Base-by-base conservation (phyloP, 768 basidiomycete species). In the Hysterangium stoloniferum region DNA sequence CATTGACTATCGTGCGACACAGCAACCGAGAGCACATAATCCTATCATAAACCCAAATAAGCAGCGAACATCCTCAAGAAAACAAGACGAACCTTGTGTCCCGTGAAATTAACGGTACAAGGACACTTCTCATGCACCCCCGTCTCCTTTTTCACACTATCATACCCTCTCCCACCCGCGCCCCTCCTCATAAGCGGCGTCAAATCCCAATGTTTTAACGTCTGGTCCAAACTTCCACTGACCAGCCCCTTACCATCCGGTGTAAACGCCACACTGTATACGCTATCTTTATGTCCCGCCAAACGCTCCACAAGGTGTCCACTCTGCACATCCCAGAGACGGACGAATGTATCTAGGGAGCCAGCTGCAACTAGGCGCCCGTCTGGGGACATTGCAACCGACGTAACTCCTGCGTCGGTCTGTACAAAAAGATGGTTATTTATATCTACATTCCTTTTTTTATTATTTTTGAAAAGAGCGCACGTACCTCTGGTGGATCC, bases 1-100 rank as follows among this genome's bases (percentile, higher is more conserved):
- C 92, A 86, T 57, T 88, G 81, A 4, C 89, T 90, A 65, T 97
- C 94, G 56, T 91, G 86, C 40, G 89, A 91, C 42, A 93, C 88
- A 17, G 80, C 81, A 40, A 84, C 82, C 40, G 78, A 79, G 45
- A 86, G 71, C 52, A 86, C 84, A 53, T 84, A 86, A 63, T 86
- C 83, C 79, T 81, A 57, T 31, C 7, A 6, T 47, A 34, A 6
- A 38, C 33, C 28, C 12, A 22, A 31, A 28, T 13, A 45, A n/a
- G 24, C 20, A 13, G 8, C 19, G 29, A 19, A 15, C 17, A 19
- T 19, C 12, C 43, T 6, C 25, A 42, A 29, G 33, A 22, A 36
- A n/a, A 35, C 29, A 46, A 52, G 45, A 64, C 73, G 48, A 52
- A 81, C 81, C 67, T 92, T 94, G 66, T 95, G 94, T 9, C 93